phyloP scores from a whole-genome alignment of 140 eudicot genomes.

The Stevia rebaudiana region DNA sequence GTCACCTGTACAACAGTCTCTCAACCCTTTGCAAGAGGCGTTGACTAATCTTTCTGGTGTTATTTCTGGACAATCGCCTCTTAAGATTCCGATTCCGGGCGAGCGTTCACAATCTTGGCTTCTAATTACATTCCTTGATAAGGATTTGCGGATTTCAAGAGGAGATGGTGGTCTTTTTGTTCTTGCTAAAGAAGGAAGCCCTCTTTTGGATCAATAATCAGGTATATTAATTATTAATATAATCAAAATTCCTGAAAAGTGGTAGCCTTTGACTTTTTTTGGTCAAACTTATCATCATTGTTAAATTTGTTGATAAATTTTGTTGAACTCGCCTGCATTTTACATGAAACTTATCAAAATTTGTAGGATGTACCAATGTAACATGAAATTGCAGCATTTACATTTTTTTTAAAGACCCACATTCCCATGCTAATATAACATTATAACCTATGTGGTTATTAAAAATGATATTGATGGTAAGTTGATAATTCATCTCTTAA shows the following conservation, averaged over 20 bases:
- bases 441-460: background rate
- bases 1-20: constrained; percentile 72
- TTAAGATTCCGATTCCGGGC: constrained; percentile 76
- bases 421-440: too few species aligned
- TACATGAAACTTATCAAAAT: background rate
- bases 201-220: constrained; percentile 61
- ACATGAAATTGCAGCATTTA: background rate
- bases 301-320: background rate
- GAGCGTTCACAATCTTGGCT: constrained; percentile 84
- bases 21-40: constrained; percentile 68
- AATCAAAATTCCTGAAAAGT: background rate
- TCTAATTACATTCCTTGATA: constrained; percentile 71
- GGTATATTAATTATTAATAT: constrained; percentile 24
- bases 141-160: constrained; percentile 86
- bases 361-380: background rate
- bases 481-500: background rate
- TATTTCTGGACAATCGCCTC: constrained; percentile 76
- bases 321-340: background rate
- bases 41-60: constrained; percentile 58
- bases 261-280: background rate
- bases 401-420: background rate
- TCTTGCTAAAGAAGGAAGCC: constrained; percentile 90
- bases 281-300: background rate
- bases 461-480: background rate
- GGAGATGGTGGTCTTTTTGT: constrained; percentile 99